These are phyloP conservation scores for Exophiala sideris DNA, from an alignment of 2,329 filamentous ascomycete species.

Conservation along the genomic window DNA sequence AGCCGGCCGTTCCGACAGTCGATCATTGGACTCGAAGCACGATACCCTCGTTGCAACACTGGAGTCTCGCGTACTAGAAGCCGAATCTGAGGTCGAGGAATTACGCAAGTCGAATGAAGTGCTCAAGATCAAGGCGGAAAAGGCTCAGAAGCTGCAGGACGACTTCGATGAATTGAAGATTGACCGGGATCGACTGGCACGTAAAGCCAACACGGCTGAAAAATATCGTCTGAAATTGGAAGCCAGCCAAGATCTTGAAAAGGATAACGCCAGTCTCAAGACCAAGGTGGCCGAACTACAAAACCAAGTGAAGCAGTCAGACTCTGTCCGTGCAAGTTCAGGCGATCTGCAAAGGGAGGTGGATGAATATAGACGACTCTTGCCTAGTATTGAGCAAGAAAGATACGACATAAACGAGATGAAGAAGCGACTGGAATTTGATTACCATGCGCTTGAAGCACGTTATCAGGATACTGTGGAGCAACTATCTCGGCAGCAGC, in stretches of 20 bases:
- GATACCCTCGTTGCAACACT: slow-evolving; percentile 69
- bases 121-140: slow-evolving; percentile 44
- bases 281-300: slow-evolving; percentile 46
- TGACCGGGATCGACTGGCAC: slow-evolving; percentile 44
- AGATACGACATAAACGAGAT: slow-evolving; percentile 46
- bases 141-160: slow-evolving; percentile 44
- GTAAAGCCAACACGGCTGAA: slow-evolving; percentile 48
- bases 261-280: slow-evolving; percentile 46
- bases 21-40: slow-evolving; percentile 55
- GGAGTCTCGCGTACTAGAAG: slow-evolving; percentile 61
- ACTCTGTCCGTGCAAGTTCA: slow-evolving; percentile 34
- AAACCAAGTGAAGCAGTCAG: slow-evolving; percentile 45
- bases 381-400: slow-evolving; percentile 48
- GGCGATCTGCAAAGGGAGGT: slow-evolving; percentile 28
- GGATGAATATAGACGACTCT: slow-evolving; percentile 40
- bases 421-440: slow-evolving; percentile 48
- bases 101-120: slow-evolving; percentile 45
- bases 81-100: slow-evolving; percentile 44
- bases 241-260: slow-evolving; percentile 48
- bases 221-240: slow-evolving; percentile 51
- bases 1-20: slow-evolving; percentile 43
- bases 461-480: slow-evolving; percentile 43
- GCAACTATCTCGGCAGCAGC: slow-evolving; percentile 32
- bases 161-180: slow-evolving; percentile 50
- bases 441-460: slow-evolving; percentile 47